Conservation (phyloP, 257 asterid species). For the Solanum clarkiae region DNA sequence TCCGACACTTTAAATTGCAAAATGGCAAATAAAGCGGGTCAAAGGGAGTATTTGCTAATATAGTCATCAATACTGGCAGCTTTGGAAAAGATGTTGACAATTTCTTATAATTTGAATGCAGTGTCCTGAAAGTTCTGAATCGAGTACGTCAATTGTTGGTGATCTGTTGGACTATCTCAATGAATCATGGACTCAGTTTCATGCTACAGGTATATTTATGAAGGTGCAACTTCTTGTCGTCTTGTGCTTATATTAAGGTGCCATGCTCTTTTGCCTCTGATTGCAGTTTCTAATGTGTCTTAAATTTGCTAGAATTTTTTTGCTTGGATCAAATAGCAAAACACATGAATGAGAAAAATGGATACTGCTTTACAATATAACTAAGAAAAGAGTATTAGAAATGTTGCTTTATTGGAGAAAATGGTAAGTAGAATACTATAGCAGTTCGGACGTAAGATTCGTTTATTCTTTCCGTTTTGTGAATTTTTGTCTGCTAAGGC, state of each 20-base stretch:
- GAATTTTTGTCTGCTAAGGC: neutral
- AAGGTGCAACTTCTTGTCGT: neutral
- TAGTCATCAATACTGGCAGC: neutral
- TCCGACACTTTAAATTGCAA: neutral
- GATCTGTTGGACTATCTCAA: conserved; percentile 89
- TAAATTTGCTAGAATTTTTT: neutral
- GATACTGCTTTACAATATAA: neutral
- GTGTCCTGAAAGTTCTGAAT: conserved; percentile 29
- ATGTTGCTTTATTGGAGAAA: neutral
- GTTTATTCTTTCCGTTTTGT: neutral
- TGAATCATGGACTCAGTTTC: conserved; percentile 97
- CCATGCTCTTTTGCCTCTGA: neutral
- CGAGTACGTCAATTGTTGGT: conserved; percentile 54
- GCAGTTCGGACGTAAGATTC: neutral
- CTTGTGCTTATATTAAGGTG: neutral
- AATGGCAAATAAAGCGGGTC: neutral
- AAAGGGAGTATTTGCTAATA: neutral
- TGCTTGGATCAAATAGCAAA: neutral
- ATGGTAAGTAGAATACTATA: neutral
- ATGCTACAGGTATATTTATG: conserved; percentile 68
- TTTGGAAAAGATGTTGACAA: neutral
- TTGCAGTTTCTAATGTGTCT: neutral
- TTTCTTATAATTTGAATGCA: conserved; percentile 15
- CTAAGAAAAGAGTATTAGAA: neutral
- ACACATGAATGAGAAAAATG: neutral